phyloP scores from a whole-genome alignment of 805 yeast genomes.

The Metschnikowia aberdeeniae region DNA sequence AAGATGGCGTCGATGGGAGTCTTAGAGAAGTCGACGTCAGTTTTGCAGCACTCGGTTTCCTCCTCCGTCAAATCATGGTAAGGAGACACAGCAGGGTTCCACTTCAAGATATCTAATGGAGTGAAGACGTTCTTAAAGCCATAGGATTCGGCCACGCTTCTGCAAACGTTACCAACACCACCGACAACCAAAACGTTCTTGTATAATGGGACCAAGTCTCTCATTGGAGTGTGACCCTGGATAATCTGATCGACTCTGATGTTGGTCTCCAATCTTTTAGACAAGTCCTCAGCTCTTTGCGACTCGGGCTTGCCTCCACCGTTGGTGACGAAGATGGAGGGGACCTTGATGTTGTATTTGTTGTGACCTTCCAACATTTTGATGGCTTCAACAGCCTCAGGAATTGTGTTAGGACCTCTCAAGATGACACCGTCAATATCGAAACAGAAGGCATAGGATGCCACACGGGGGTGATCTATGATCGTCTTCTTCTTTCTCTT shows the following conservation, averaged over 20 bases:
- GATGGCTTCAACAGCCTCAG: constrained; percentile 73
- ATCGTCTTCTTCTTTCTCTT: constrained; percentile 47
- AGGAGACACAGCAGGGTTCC: constrained; percentile 86
- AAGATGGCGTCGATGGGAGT: constrained; percentile 72
- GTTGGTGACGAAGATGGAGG: constrained; percentile 78
- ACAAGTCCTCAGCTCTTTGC: constrained; percentile 67
- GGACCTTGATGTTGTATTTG: constrained; percentile 67
- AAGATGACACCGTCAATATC: constrained; percentile 91
- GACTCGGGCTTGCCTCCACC: constrained; percentile 88
- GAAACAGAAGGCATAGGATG: constrained; percentile 84
- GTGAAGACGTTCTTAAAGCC: constrained; percentile 82
- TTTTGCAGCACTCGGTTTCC: constrained; percentile 48
- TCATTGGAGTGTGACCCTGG: constrained; percentile 95
- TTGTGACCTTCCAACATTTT: constrained; percentile 72
- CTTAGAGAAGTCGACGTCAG: constrained; percentile 61
- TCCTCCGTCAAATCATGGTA: constrained; percentile 76
- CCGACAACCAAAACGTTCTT: constrained; percentile 82
- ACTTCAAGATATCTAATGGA: constrained; percentile 76
- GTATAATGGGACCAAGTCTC: constrained; percentile 64
- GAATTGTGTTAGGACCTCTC: constrained; percentile 79
- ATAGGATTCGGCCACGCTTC: constrained; percentile 76
- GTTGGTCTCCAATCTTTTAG: constrained; percentile 53
- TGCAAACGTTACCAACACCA: constrained; percentile 80
- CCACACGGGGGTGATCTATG: constrained; percentile 68
- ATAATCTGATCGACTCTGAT: constrained; percentile 77